Base-by-base conservation (phyloP, 805 yeast genomes). In the Nakazawaea holstii region DNA sequence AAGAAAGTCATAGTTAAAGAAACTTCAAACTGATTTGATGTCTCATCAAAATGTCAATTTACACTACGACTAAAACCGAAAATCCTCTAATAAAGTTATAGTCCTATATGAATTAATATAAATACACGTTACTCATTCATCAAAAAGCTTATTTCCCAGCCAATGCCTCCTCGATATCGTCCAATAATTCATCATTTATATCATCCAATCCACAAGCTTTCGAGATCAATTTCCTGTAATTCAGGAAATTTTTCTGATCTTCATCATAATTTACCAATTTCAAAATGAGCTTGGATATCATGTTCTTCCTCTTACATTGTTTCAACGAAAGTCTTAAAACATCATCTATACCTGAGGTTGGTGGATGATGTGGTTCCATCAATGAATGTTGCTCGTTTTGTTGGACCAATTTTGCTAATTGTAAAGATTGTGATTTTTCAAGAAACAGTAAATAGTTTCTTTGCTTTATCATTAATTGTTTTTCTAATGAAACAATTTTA, bases 191-290 rank as follows among this genome's bases (percentile, higher is more conserved):
- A 55, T 74, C 77, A 54, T 84, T 88, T 49, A 92, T 83, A 51
- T 86, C 94, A 50, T 87, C 95, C 17, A 82, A 74, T 2, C 88
- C 95, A 60, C 95, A 86, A 41, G 88, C 78, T 41, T 81, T 68
- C 24, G 92, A 78, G 38, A 94, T 82, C 51, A 92, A 71, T 57
- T 81, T 80, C 53, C 95, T 74, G 68, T 92, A 85, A 60, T 88
- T 89, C 57, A 61, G 61, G 30, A 42, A 41, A 28, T 41, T 41
- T 27, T 40, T 15, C 8, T 28, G 14, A 27, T 28, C 39, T 31
- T 40, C 26, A 17, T 35, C 35, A 15, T 14, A 24, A 33, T 39
- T 46, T 17, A 31, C 15, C n/a, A 26, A n/a, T 33, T 39, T 35
- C 17, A 26, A 20, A 15, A 39, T 40, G 42, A 43, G 35, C 13